Evolutionary conservation across 768 basidiomycete genomes (phyloP).

Genomic region (Termitomyces sp.): DNA sequence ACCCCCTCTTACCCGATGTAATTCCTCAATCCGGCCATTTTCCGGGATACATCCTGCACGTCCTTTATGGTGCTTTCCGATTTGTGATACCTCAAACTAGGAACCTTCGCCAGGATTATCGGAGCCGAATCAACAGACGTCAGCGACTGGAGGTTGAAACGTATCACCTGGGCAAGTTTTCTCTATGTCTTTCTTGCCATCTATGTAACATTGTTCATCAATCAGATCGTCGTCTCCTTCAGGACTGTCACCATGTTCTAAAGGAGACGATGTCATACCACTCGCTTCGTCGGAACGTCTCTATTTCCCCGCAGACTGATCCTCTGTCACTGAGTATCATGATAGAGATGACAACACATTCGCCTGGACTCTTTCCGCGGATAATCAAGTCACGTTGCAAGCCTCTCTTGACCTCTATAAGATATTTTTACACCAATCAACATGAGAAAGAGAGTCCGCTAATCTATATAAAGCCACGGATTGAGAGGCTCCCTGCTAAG

Average conservation of each 20-base stretch:
- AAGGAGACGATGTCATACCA: constrained; percentile 1
- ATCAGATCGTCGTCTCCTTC: constrained; percentile 1
- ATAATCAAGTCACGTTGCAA: constrained; percentile 15
- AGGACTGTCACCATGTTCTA: background rate
- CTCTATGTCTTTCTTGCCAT: background rate
- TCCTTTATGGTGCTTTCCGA: background rate
- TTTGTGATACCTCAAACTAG: background rate
- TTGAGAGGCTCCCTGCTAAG: background rate
- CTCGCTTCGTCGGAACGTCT: background rate
- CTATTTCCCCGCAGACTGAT: constrained; percentile 17
- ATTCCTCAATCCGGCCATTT: constrained; percentile 20
- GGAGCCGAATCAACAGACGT: background rate
- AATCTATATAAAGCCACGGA: constrained; percentile 7
- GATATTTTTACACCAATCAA: constrained; percentile 3
- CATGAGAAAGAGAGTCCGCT: background rate
- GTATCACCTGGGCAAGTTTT: constrained; percentile 1
- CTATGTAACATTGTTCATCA: background rate
- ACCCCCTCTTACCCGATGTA: constrained; percentile 11
- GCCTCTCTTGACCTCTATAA: background rate
- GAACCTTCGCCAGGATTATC: background rate
- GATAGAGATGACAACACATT: background rate
- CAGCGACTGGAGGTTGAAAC: background rate
- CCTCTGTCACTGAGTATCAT: background rate
- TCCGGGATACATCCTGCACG: constrained; percentile 14
- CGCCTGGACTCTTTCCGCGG: background rate